Evolutionary conservation across 2,329 filamentous ascomycete genomes (phyloP).

Genomic region (Aspergillus japonicus): DNA sequence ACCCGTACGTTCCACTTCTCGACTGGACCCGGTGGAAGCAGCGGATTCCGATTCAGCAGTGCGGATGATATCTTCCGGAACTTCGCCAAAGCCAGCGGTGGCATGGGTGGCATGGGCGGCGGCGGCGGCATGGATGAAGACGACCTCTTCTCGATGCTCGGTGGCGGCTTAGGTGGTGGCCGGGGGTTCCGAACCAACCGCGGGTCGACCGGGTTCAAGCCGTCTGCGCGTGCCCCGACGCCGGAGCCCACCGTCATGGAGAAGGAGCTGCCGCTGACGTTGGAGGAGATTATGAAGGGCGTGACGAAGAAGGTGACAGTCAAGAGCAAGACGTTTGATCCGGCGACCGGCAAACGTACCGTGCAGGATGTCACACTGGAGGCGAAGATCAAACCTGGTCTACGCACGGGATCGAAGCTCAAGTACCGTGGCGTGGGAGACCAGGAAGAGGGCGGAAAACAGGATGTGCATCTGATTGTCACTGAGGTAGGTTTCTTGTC

Average conservation of each 20-base stretch:
- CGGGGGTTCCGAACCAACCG: conserved; percentile 40
- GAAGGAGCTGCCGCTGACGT: conserved; percentile 71
- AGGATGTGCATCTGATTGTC: conserved; percentile 92
- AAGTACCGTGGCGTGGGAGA: conserved; percentile 98
- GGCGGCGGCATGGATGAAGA: conserved; percentile 54
- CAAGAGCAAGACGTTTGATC: conserved; percentile 91
- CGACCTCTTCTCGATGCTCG: conserved; percentile 54
- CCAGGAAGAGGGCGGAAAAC: conserved; percentile 91
- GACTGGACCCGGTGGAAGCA: conserved; percentile 54
- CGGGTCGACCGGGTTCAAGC: conserved; percentile 28
- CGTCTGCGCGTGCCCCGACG: conserved; percentile 50
- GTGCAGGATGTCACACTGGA: conserved; percentile 88
- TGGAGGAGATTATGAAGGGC: conserved; percentile 87
- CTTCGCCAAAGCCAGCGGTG: conserved; percentile 65
- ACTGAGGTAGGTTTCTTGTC: conserved; percentile 69
- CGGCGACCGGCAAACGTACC: conserved; percentile 71
- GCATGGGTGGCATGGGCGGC: conserved; percentile 44
- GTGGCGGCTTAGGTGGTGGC: conserved; percentile 45
- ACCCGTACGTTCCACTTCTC: conserved; percentile 49
- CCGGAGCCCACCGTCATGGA: conserved; percentile 91
- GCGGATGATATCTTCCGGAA: conserved; percentile 82
- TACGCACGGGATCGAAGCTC: conserved; percentile 97
- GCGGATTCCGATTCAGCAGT: conserved; percentile 79
- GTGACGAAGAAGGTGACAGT: conserved; percentile 97
- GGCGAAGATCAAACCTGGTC: conserved; percentile 89